phyloP scores from a whole-genome alignment of 306 rosid species.

The Begonia masoniana region DNA sequence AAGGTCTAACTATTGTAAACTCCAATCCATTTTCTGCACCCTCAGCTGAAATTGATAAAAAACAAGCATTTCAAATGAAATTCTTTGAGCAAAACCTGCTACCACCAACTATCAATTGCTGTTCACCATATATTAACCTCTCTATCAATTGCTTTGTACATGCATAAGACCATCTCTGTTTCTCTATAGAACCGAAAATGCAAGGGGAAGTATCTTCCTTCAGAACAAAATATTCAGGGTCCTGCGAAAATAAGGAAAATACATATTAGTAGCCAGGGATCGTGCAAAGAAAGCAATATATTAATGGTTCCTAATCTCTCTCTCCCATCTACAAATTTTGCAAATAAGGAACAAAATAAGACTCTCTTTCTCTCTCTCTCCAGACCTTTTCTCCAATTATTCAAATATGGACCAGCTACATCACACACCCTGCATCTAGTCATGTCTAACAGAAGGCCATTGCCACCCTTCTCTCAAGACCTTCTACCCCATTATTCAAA shows the following conservation, averaged over 20 bases:
- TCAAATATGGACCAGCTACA: no score
- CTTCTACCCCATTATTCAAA: no score
- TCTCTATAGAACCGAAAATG: constrained; percentile 77
- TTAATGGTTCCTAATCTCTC: no score
- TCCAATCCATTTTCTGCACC: constrained; percentile 85
- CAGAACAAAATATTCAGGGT: constrained; percentile 69
- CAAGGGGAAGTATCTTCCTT: constrained; percentile 75
- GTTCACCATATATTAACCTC: constrained; percentile 70
- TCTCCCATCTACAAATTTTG: no score
- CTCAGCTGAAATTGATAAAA: constrained; percentile 38
- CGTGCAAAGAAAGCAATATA: background rate
- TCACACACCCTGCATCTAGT: no score
- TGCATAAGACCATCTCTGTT: constrained; percentile 90
- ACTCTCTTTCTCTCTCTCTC: no score
- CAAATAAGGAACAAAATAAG: no score
- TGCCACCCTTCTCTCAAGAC: no score
- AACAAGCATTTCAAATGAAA: background rate
- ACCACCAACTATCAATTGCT: no score
- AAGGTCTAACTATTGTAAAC: constrained; percentile 79
- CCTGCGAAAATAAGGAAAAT: constrained; percentile 21
- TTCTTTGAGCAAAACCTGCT: background rate
- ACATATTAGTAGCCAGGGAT: no score
- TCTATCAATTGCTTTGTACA: constrained; percentile 87
- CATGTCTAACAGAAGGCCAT: no score
- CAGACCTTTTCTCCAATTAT: no score